These are phyloP conservation scores for Logfia minima DNA, from an alignment of 129 eudicot genomes.

Conservation along the genomic window DNA sequence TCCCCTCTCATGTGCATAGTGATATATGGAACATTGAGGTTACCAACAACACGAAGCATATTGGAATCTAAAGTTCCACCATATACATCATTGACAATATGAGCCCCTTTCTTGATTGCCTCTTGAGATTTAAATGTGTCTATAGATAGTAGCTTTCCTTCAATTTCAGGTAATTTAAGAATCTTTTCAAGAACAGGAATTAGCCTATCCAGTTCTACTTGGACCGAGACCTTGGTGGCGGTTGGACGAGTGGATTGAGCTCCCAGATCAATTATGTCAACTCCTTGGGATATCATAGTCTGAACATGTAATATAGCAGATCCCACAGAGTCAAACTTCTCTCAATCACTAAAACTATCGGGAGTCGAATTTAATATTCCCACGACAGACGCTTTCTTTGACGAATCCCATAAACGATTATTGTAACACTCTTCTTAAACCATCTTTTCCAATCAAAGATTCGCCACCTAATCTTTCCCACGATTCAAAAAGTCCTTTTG, in stretches of 20 bases:
- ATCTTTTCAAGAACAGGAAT: slow-evolving; percentile 80
- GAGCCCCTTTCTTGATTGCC: slow-evolving; percentile 76
- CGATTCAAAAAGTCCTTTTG: slow-evolving; percentile 60
- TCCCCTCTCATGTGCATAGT: slow-evolving; percentile 96
- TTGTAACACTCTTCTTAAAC: slow-evolving; percentile 79
- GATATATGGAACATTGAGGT: slow-evolving; percentile 63
- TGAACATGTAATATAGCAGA: slow-evolving; percentile 68
- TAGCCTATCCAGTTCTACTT: slow-evolving; percentile 75
- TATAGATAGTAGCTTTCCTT: slow-evolving; percentile 70
- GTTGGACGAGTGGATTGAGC: slow-evolving; percentile 96
- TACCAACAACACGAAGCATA: slow-evolving; percentile 61
- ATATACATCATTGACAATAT: slow-evolving; percentile 83
- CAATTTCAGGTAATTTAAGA: slow-evolving; percentile 57
- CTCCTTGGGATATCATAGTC: slow-evolving; percentile 66
- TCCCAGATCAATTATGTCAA: slow-evolving; percentile 85
- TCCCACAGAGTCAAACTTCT: slow-evolving; percentile 61
- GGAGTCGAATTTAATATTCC: slow-evolving; percentile 88
- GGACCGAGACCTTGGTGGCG: slow-evolving; percentile 64
- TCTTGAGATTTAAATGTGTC: slow-evolving; percentile 84
- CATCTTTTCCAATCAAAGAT: slow-evolving; percentile 72
- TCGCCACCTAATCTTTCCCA: slow-evolving; percentile 95
- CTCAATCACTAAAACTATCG: slow-evolving; percentile 97
- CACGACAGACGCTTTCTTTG: slow-evolving; percentile 77
- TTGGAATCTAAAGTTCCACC: slow-evolving; percentile 64
- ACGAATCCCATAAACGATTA: slow-evolving; percentile 74